Base-by-base conservation (phyloP, 176 grass and related monocot genomes). In the Carex kokanica region DNA sequence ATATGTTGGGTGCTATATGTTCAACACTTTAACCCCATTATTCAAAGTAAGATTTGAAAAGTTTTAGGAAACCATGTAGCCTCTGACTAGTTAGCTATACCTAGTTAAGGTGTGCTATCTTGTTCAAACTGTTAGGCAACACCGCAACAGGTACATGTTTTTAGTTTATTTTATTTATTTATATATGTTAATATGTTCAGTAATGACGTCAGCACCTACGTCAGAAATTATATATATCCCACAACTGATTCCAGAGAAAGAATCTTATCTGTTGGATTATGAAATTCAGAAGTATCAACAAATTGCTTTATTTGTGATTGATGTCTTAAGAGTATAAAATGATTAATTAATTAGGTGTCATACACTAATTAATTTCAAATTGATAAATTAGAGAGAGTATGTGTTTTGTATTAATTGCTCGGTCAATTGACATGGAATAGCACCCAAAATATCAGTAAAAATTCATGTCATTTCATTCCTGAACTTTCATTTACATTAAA, bases 81-180 rank as follows among this genome's bases (percentile, higher is more conserved):
- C 43, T 75, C 71, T 51, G 27, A 12, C 64, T 74, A 74, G 17
- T 7, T 52, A 74, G 43, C 9, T 24, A 14, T 51, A 74, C 16
- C 17, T 40, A 20, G 6, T 74, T 74, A 52, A 52, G 41, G 69
- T 11, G 45, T 74, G 43, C 45, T 27, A 51, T 74, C 0, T 13
- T 29, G 8, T 75, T 75, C 71, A 75, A 75, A 75, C 71, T 54
- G 71, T 75, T 75, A 75, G 71, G 71, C 71, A 72, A 25, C 25
- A 25, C 25, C 1, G 25, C 25, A 25, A 25, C 21, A 62, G 60
- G 20, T 25, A 62, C 9, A 25, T 63, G 60, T 62, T 11, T 27
- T 2, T 63, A 63, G 23, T 63, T 25, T 13, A 34, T 25, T 63
- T 11, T 63, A 66, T 17, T 17, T 27, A 27, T 43, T 43, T 10